Evolutionary conservation across 441 rosid genomes (phyloP).

Genomic region (Gossypium davidsonii): DNA sequence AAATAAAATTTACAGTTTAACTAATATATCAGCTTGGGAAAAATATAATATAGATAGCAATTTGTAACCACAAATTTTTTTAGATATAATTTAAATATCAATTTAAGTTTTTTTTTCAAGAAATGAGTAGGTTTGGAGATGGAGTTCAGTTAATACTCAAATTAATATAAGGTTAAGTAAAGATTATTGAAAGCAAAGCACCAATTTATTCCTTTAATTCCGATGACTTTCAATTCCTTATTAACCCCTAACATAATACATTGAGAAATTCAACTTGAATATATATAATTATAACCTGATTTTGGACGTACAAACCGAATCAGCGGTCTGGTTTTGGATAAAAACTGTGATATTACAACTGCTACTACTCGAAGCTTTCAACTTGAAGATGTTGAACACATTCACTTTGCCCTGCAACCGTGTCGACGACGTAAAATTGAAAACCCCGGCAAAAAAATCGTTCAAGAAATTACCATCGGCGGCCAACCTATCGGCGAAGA

Average conservation of each 20-base stretch:
- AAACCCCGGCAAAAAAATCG: constrained; percentile 11
- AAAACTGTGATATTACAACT: constrained; percentile 25
- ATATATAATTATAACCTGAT: constrained; percentile 2
- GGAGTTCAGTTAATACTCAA: constrained; percentile 4
- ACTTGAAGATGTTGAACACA: constrained; percentile 27
- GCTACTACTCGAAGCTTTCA: constrained; percentile 21
- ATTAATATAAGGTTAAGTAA: neutral
- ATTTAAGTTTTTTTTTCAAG: no score
- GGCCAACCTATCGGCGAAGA: constrained; percentile 25
- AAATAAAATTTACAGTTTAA: no score
- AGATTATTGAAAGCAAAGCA: constrained; percentile 10
- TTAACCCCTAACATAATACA: no score
- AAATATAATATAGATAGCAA: no score
- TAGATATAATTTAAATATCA: no score
- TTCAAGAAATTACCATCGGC: neutral
- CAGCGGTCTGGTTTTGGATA: neutral
- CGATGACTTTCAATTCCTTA: no score
- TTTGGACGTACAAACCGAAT: constrained; percentile 25
- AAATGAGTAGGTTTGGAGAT: neutral
- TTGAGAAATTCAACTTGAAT: no score
- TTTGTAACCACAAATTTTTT: no score
- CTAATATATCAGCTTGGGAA: no score
- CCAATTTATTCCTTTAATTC: neutral
- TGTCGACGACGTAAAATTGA: constrained; percentile 29
- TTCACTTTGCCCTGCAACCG: constrained; percentile 27